Percentiles rank a stretch among this genome's conserved stretches.
phyloP scores from a whole-genome alignment of 495 filamentous ascomycete species.

The Aspergillus sclerotiicarbonarius region DNA sequence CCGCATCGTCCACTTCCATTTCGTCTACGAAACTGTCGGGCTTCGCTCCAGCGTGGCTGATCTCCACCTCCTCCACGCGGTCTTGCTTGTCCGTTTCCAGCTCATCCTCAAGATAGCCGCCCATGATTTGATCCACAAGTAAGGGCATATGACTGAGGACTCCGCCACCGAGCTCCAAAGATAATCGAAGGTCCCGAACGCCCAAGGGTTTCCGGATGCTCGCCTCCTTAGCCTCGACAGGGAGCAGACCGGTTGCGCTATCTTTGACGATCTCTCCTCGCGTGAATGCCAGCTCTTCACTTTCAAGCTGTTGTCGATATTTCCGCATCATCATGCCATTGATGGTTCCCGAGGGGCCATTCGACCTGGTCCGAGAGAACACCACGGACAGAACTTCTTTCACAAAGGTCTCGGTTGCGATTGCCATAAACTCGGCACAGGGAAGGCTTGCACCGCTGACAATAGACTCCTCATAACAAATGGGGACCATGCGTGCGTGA shows the following conservation, averaged over 20 bases:
- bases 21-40: conserved; percentile 38
- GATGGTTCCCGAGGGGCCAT: conserved; percentile 68
- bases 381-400: conserved; percentile 82
- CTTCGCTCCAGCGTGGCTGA: conserved; percentile 37
- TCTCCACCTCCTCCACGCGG: conserved; percentile 38
- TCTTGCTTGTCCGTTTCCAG: conserved; percentile 57
- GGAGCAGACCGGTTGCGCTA: conserved; percentile 63
- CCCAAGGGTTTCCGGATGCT: conserved; percentile 64
- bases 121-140: conserved; percentile 66
- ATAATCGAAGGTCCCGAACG: conserved; percentile 75
- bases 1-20: conserved; percentile 65
- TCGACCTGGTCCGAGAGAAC: conserved; percentile 73
- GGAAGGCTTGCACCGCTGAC: conserved; percentile 66
- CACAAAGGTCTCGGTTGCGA: conserved; percentile 87
- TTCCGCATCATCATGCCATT: conserved; percentile 75
- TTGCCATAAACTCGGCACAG: conserved; percentile 81
- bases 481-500: conserved; percentile 82
- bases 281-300: conserved; percentile 66
- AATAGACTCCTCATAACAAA: conserved; percentile 90
- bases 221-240: conserved; percentile 69
- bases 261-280: conserved; percentile 68
- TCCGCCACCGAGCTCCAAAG: conserved; percentile 70
- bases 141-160: conserved; percentile 75
- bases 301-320: conserved; percentile 68
- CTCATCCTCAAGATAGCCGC: conserved; percentile 72